Conservation (phyloP, 805 yeast genomes). For the Wickerhamomyces alni region DNA sequence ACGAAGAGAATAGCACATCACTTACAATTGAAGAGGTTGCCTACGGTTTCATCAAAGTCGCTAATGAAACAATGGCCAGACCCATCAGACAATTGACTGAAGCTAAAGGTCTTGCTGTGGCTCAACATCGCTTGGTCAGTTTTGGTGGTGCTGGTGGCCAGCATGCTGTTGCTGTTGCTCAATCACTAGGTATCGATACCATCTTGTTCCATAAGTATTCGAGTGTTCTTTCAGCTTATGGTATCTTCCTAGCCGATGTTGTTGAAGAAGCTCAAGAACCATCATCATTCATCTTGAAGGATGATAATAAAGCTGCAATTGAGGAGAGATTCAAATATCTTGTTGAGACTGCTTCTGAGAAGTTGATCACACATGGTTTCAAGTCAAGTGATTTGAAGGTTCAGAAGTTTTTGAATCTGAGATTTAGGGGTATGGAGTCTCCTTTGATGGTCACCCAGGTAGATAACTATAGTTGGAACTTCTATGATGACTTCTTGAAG, state of each 20-base stretch:
- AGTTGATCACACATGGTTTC: slow-evolving; percentile 51
- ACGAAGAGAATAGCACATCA: slow-evolving; percentile 31
- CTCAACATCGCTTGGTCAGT: slow-evolving; percentile 67
- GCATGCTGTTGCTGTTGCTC: slow-evolving; percentile 75
- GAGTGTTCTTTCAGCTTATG: slow-evolving; percentile 81
- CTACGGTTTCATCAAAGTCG: slow-evolving; percentile 73
- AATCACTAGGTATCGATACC: slow-evolving; percentile 57
- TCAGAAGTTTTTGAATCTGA: slow-evolving; percentile 68
- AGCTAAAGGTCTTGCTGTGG: slow-evolving; percentile 66
- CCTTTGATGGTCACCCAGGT: slow-evolving; percentile 55
- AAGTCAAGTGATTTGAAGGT: slow-evolving; percentile 35
- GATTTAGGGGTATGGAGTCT: slow-evolving; percentile 89
- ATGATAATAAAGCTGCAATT: slow-evolving; percentile 28
- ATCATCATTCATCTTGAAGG: slow-evolving; percentile 39
- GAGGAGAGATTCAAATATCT: slow-evolving; percentile 41
- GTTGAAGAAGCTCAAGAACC: slow-evolving; percentile 80
- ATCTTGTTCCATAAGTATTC: slow-evolving; percentile 78
- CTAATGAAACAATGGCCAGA: slow-evolving; percentile 86
- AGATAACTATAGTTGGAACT: slow-evolving; percentile 22
- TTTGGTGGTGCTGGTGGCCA: slow-evolving; percentile 97
- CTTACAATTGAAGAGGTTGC: slow-evolving; percentile 68
- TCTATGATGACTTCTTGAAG: slow-evolving; percentile 40
- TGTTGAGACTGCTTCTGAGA: slow-evolving; percentile 32
- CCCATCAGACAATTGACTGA: slow-evolving; percentile 83
- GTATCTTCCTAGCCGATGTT: slow-evolving; percentile 82